These are phyloP conservation scores for Huntiella omanensis DNA, from an alignment of 2,329 filamentous ascomycete species.

Conservation along the genomic window DNA sequence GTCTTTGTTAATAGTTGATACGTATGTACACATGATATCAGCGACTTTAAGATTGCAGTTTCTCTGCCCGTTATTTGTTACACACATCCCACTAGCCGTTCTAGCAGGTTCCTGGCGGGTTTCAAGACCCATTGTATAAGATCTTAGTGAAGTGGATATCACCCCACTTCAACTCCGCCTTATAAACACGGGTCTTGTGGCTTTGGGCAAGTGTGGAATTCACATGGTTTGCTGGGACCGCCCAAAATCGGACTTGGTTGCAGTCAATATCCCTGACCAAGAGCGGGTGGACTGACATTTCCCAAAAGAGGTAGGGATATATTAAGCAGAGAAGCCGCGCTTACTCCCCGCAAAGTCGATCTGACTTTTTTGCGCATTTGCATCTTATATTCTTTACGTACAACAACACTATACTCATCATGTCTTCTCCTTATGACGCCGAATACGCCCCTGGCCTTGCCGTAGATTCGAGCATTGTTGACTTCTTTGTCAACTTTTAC, in stretches of 20 bases:
- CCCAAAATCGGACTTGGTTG: background rate
- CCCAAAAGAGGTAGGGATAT: background rate
- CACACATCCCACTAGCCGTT: no score
- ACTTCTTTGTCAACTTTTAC: slow-evolving; percentile 18
- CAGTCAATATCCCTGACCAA: no score
- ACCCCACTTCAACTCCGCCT: no score
- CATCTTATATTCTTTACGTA: background rate
- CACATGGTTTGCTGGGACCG: background rate
- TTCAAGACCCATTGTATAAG: no score
- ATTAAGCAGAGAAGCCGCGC: background rate
- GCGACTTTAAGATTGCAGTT: no score
- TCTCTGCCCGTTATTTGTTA: no score
- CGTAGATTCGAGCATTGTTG: slow-evolving; percentile 14
- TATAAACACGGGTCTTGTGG: no score
- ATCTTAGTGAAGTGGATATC: no score
- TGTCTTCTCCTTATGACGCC: slow-evolving; percentile 12
- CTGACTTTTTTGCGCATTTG: background rate
- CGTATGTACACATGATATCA: no score
- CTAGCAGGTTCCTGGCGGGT: no score
- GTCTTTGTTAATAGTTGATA: no score
- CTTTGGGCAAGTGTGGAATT: no score
- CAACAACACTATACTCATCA: background rate
- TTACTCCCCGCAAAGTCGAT: background rate
- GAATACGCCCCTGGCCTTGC: slow-evolving; percentile 12
- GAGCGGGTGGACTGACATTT: background rate